A percentile compares a stretch with the other conserved stretches of the same genome.
Evolutionary conservation across 352 stramenopile species (phyloP).

Genomic region (Albugo candida): DNA sequence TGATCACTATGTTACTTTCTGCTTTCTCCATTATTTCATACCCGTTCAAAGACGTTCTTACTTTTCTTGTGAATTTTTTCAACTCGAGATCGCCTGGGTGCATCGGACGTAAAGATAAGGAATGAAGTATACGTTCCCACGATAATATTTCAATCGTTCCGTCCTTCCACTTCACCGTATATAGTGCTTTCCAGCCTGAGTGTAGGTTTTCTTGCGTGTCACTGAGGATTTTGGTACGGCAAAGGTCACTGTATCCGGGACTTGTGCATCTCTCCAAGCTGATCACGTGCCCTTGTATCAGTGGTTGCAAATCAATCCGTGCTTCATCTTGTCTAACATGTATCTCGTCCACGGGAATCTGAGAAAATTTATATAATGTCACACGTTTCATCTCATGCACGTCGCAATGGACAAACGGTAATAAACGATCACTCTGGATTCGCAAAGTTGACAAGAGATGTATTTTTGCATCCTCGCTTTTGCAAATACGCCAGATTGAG

Average conservation of each 20-base stretch:
- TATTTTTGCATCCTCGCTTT: slow-evolving; percentile 11
- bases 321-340: slow-evolving; percentile 11
- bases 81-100: slow-evolving; percentile 54
- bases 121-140: slow-evolving; percentile 28
- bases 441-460: slow-evolving; percentile 30
- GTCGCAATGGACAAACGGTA: slow-evolving; percentile 33
- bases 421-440: slow-evolving; percentile 30
- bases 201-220: neutral
- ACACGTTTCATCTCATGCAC: slow-evolving; percentile 45
- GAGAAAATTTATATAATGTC: slow-evolving; percentile 24
- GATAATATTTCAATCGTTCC: slow-evolving; percentile 19
- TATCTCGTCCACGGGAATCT: slow-evolving; percentile 1
- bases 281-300: slow-evolving; percentile 5
- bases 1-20: slow-evolving; percentile 1
- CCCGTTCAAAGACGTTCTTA: neutral
- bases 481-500: slow-evolving; percentile 30
- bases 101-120: slow-evolving; percentile 40
- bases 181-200: slow-evolving; percentile 15
- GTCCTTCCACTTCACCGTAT: slow-evolving; percentile 34
- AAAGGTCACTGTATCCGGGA: neutral
- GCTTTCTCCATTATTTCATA: neutral
- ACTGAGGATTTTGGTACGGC: neutral
- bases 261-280: slow-evolving; percentile 5
- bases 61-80: slow-evolving; percentile 11
- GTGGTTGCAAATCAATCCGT: neutral